Evolutionary conservation across 2,329 filamentous ascomycete species (phyloP), one percentile per base, ranked within the genome.

Genomic region (Malbranchea cinnamomea): DNA sequence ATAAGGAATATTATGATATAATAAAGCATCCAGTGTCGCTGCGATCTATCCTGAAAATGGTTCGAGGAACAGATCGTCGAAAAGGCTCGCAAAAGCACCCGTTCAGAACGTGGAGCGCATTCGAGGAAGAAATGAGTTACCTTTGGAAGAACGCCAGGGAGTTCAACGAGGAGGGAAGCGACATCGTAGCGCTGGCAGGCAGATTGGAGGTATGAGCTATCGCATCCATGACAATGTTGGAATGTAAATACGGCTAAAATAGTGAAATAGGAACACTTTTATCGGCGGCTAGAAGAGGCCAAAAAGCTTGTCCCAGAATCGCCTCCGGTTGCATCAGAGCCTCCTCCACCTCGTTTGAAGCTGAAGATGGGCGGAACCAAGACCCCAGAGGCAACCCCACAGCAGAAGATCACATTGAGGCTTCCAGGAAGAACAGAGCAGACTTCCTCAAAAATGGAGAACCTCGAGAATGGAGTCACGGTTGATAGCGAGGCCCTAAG

Each of bases 151-250:
- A 94, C 52, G 83, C 84, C 0, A 78, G 74, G 45, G 77, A 77
- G 35, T 94, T 87, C 61, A 94, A 94, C 42, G 82, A 93, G 52
- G 84, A 93, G 47, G 80, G 78, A 3, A 93, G 85, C 46, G 78
- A 83, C 10, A 85, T 93, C 30, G 82, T 75, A 39, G 63, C 70
- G 13, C 62, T 89, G 37, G 82, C 83, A 1, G 70, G 74, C 28
- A 74, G 89, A 36, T 68, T 94, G 5, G 76, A 91, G 70, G 81
- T 82, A 59, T 30, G n/a, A n/a, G n/a, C n/a, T n/a, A n/a, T n/a
- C n/a, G n/a, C n/a, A n/a, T n/a, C n/a, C n/a, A n/a, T n/a, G n/a
- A n/a, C n/a, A n/a, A n/a, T n/a, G n/a, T n/a, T n/a, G n/a, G n/a
- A n/a, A n/a, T n/a, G n/a, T n/a, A n/a, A n/a, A n/a, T n/a, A n/a